Percentiles rank a stretch among this genome's conserved stretches.
Evolutionary conservation across 352 stramenopile species (phyloP).

Genomic region (Thalassiosira sp.): DNA sequence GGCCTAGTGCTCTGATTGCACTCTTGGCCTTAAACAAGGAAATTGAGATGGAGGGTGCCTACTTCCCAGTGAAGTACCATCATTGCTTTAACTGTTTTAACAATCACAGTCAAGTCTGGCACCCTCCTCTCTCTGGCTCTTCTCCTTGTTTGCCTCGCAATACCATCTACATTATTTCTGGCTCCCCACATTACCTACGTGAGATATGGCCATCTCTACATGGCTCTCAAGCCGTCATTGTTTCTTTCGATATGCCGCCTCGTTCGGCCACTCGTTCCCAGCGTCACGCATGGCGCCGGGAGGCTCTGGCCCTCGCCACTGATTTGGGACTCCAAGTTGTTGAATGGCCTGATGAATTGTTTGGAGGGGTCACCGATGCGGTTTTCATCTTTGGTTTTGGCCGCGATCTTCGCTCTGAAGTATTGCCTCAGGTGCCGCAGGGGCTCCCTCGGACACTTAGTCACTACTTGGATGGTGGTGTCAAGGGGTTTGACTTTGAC

Average conservation of each 20-base stretch:
- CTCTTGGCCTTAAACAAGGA: background rate
- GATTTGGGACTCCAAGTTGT: background rate
- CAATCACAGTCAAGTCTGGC: background rate
- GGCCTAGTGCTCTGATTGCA: constrained; percentile 31
- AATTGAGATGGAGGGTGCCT: constrained; percentile 16
- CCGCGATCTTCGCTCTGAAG: background rate
- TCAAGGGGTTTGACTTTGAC: background rate
- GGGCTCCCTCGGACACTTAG: background rate
- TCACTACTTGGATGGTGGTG: background rate
- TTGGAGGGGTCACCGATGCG: constrained; percentile 7
- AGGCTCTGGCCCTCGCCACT: background rate
- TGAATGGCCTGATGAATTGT: background rate
- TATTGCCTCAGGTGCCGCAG: background rate
- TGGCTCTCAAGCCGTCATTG: background rate
- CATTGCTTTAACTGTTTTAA: constrained; percentile 11
- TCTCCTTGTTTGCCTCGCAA: background rate
- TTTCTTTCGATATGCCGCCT: background rate
- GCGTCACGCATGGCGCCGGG: background rate
- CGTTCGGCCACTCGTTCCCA: background rate
- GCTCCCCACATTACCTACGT: background rate
- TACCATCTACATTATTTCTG: background rate
- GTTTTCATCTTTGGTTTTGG: constrained; percentile 10
- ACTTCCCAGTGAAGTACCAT: constrained; percentile 14
- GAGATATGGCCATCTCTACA: too few species aligned
- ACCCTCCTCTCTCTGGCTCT: background rate